Percentiles rank a stretch among this genome's conserved stretches.
Evolutionary conservation across 805 yeast species (phyloP).

Genomic region (Cephaloascus fragrans): DNA sequence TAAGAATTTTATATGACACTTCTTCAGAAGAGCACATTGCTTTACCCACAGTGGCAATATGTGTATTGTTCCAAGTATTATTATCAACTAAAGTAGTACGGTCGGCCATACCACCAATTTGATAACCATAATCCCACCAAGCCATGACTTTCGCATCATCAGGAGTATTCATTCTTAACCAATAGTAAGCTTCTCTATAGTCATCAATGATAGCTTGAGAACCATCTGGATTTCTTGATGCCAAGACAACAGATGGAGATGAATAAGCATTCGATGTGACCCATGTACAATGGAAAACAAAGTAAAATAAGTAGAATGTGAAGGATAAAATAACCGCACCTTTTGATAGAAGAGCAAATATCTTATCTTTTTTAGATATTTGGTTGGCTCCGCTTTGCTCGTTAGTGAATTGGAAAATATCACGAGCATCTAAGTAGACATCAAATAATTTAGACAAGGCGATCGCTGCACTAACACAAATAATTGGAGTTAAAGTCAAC

Average conservation of each 20-base stretch:
- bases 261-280: conserved; percentile 94
- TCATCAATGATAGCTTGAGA: conserved; percentile 82
- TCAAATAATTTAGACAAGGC: conserved; percentile 81
- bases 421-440: conserved; percentile 62
- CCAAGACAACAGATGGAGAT: conserved; percentile 93
- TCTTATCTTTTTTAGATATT: conserved; percentile 5
- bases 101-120: conserved; percentile 99
- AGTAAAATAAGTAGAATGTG: conserved; percentile 62
- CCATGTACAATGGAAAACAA: conserved; percentile 94
- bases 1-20: conserved; percentile 78
- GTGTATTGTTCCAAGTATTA: conserved; percentile 99
- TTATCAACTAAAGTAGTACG: conserved; percentile 96
- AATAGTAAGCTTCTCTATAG: conserved; percentile 96
- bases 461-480: conserved; percentile 88
- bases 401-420: conserved; percentile 13
- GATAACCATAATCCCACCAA: conserved; percentile 99
- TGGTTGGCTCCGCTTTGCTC: conserved; percentile 8
- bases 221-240: conserved; percentile 80
- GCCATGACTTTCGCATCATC: conserved; percentile 95
- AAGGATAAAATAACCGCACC: conserved; percentile 57
- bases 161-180: conserved; percentile 96
- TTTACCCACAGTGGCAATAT: conserved; percentile 97
- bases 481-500: conserved; percentile 92
- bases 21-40: conserved; percentile 92
- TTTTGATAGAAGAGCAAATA: conserved; percentile 41